A percentile compares a stretch with the other conserved stretches of the same genome.
These are phyloP conservation scores for Neonectria punicea DNA, from an alignment of 2,329 filamentous ascomycete genomes.

Conservation along the genomic window DNA sequence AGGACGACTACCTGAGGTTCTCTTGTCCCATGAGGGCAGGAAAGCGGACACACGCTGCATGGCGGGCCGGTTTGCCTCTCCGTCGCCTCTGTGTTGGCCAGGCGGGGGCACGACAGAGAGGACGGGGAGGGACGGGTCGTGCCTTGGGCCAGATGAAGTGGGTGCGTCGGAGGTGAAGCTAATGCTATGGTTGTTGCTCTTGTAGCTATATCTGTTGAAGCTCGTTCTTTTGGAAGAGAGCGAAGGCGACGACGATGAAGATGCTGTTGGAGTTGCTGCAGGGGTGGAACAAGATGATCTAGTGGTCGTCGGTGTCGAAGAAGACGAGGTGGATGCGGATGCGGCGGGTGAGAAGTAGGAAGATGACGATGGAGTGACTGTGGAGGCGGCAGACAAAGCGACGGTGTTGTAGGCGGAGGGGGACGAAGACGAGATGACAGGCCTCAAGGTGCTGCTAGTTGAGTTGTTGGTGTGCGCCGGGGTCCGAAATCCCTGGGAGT, in stretches of 20 bases:
- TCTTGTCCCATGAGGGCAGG: slow-evolving; percentile 58
- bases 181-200: slow-evolving; percentile 26
- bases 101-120: slow-evolving; percentile 48
- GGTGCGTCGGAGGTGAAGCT: slow-evolving; percentile 47
- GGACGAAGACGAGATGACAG: slow-evolving; percentile 33
- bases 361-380: slow-evolving; percentile 26
- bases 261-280: not conserved
- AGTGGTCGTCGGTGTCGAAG: slow-evolving; percentile 35
- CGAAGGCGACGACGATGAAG: slow-evolving; percentile 14
- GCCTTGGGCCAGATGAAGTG: slow-evolving; percentile 12
- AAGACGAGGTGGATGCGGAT: slow-evolving; percentile 28
- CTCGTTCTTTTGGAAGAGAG: slow-evolving; percentile 30
- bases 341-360: slow-evolving; percentile 34
- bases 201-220: slow-evolving; percentile 28
- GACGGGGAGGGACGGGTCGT: slow-evolving; percentile 31
- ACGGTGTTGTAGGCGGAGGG: slow-evolving; percentile 33
- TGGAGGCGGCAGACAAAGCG: slow-evolving; percentile 33
- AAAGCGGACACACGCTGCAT: slow-evolving; percentile 59
- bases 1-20: slow-evolving; percentile 47
- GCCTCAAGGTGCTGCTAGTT: slow-evolving; percentile 37
- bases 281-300: slow-evolving; percentile 32
- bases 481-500: slow-evolving; percentile 12
- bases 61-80: slow-evolving; percentile 48
- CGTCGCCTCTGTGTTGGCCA: slow-evolving; percentile 47
- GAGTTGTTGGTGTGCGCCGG: slow-evolving; percentile 16